Percentiles rank a stretch among this genome's conserved stretches.
Evolutionary conservation across 164 flowering plant species (phyloP).

Genomic region (Buxus sempervirens): DNA sequence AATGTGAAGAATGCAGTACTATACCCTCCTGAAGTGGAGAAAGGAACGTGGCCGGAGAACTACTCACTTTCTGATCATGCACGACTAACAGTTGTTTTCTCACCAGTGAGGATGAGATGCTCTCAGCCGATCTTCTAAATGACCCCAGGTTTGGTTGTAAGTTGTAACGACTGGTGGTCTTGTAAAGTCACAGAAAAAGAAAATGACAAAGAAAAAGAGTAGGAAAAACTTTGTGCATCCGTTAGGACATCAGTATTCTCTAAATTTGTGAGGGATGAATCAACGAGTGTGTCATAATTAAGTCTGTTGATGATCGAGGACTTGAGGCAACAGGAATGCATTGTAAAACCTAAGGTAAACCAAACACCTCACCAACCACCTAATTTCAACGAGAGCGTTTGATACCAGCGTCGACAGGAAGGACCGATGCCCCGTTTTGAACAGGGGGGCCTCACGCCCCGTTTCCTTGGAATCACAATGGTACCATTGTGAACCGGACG

Average conservation of each 20-base stretch:
- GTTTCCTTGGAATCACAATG: too few species aligned
- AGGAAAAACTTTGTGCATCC: not conserved
- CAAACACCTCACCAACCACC: too few species aligned
- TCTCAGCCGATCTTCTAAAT: conserved; percentile 31
- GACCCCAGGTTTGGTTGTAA: not conserved
- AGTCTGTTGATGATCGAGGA: too few species aligned
- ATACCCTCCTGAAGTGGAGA: conserved; percentile 93
- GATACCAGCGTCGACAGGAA: too few species aligned
- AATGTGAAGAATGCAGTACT: conserved; percentile 87
- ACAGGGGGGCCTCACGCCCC: too few species aligned
- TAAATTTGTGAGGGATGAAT: too few species aligned
- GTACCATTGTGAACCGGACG: too few species aligned
- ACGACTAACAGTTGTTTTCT: conserved; percentile 82
- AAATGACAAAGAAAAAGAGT: not conserved
- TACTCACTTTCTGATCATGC: conserved; percentile 98
- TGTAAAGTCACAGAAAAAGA: not conserved
- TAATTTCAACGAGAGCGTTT: too few species aligned
- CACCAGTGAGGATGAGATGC: conserved; percentile 82
- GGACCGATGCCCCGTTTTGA: too few species aligned
- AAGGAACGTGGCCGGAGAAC: conserved; percentile 94
- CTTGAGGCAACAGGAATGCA: too few species aligned
- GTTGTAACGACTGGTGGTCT: not conserved
- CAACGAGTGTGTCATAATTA: too few species aligned
- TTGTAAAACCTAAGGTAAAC: too few species aligned
- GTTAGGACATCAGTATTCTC: not conserved